Evolutionary conservation across 176 grass and related monocot species (phyloP).

Genomic region (Carex cristatella): DNA sequence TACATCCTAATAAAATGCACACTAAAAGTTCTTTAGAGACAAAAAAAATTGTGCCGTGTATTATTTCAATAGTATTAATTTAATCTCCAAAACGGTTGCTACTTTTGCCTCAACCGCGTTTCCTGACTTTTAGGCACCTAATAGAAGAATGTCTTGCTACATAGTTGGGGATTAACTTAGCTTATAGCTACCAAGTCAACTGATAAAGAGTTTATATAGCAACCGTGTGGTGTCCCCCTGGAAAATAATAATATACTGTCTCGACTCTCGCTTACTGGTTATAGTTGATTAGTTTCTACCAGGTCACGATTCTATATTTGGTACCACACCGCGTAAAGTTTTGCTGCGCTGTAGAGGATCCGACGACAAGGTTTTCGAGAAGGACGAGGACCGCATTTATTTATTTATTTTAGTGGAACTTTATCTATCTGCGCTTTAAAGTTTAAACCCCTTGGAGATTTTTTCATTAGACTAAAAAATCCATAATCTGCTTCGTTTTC

Average conservation of each 20-base stretch:
- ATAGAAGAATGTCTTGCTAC: neutral
- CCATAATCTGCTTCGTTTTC: neutral
- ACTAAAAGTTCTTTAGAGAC: too few species aligned
- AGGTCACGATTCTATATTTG: too few species aligned
- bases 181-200: neutral
- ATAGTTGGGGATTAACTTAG: neutral
- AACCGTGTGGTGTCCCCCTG: neutral
- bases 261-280: too few species aligned
- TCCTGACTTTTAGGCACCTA: neutral
- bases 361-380: neutral
- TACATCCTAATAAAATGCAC: too few species aligned
- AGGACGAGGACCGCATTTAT: neutral
- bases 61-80: neutral
- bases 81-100: neutral
- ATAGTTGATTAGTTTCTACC: too few species aligned
- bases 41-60: neutral
- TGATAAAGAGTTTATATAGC: neutral
- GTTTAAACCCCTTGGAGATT: neutral
- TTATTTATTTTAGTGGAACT: neutral
- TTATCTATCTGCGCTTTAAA: neutral
- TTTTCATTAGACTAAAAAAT: too few species aligned
- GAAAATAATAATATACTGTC: neutral
- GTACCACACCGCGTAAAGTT: neutral
- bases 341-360: neutral
- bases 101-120: conserved; percentile 1